These are phyloP conservation scores for Leishmania tropica DNA, from an alignment of 208 protist species.

Conservation along the genomic window DNA sequence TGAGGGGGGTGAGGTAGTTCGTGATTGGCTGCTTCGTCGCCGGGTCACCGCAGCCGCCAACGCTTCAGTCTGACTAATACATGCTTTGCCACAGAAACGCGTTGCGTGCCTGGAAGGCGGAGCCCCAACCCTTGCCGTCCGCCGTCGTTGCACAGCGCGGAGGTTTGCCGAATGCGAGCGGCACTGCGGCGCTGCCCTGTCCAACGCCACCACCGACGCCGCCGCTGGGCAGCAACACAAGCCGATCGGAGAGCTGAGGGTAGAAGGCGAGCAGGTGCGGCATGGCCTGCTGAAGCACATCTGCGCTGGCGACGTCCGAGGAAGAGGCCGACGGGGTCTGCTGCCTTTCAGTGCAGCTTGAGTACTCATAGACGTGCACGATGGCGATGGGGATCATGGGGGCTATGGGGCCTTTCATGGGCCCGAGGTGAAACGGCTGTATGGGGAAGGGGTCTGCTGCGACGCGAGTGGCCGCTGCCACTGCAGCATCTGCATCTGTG, in stretches of 20 bases:
- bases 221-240: slow-evolving; percentile 12
- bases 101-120: slow-evolving; percentile 27
- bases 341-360: not conserved
- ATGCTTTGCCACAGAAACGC: slow-evolving; percentile 30
- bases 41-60: not conserved
- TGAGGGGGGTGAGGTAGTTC: slow-evolving; percentile 23
- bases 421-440: slow-evolving; percentile 17
- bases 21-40: slow-evolving; percentile 3
- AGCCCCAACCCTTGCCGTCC: slow-evolving; percentile 13
- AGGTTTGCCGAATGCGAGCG: slow-evolving; percentile 10
- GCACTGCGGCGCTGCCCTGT: not conserved
- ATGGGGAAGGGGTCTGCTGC: not conserved
- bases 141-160: not conserved
- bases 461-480: not conserved
- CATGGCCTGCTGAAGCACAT: slow-evolving; percentile 21
- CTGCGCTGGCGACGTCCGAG: slow-evolving; percentile 1
- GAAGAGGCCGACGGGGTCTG: not conserved
- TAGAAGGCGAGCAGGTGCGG: slow-evolving; percentile 21
- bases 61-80: slow-evolving; percentile 8
- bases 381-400: slow-evolving; percentile 25
- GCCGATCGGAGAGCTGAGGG: slow-evolving; percentile 22
- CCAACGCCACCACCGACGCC: not conserved
- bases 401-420: slow-evolving; percentile 26
- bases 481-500: not conserved
- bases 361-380: slow-evolving; percentile 20